These are phyloP conservation scores for Pseudocercospora musae DNA, from an alignment of 2,329 filamentous ascomycete genomes.

Conservation along the genomic window DNA sequence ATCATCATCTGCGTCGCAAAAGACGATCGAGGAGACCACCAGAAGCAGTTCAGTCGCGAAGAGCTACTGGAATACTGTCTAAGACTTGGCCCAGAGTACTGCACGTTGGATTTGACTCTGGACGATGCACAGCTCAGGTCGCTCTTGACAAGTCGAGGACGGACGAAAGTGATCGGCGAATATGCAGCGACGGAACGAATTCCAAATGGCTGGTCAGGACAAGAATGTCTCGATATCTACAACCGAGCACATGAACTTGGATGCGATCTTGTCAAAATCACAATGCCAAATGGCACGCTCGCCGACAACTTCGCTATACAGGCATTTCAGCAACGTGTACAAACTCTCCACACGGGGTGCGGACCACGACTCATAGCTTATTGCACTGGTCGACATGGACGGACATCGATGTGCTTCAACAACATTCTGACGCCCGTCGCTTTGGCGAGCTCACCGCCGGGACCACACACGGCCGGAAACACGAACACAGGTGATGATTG, in stretches of 20 bases:
- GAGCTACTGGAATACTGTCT: constrained; percentile 57
- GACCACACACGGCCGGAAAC: neutral
- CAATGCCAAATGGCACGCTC: constrained; percentile 54
- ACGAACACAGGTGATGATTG: neutral
- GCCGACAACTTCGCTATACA: constrained; percentile 63
- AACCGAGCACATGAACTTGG: constrained; percentile 55
- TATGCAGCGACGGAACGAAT: constrained; percentile 40
- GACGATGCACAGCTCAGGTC: constrained; percentile 51
- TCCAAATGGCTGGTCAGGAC: constrained; percentile 55
- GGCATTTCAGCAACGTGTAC: constrained; percentile 52
- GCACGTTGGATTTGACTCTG: constrained; percentile 58
- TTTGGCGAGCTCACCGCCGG: constrained; percentile 2
- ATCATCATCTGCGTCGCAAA: constrained; percentile 42
- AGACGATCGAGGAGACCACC: constrained; percentile 10
- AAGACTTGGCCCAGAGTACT: constrained; percentile 59
- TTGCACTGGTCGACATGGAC: constrained; percentile 61
- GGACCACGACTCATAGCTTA: constrained; percentile 32
- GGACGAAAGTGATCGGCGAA: constrained; percentile 61
- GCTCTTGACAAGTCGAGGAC: constrained; percentile 52
- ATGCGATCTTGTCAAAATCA: constrained; percentile 62
- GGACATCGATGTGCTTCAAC: constrained; percentile 66
- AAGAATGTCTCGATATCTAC: constrained; percentile 56
- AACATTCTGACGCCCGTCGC: constrained; percentile 59
- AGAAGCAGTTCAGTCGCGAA: constrained; percentile 24
- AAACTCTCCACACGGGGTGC: constrained; percentile 20